Base-by-base conservation (phyloP, 306 rosid genomes). In the Quercus variabilis region DNA sequence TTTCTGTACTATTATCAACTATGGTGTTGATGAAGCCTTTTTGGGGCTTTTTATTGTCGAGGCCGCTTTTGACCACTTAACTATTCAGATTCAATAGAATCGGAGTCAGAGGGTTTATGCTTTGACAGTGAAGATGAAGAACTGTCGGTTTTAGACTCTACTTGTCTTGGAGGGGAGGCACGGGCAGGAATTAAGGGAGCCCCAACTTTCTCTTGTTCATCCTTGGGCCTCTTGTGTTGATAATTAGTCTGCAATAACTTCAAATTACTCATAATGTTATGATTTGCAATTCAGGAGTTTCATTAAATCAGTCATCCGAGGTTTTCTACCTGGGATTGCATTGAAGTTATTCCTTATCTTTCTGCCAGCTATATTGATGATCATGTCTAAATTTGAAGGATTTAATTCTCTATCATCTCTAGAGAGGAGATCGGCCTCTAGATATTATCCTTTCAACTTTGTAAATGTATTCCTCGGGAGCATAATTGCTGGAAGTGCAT, bases 351-450 rank as follows among this genome's bases (percentile, higher is more conserved):
- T 93, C 83, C 96, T 96, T 75, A 96, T 91, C 78, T 91, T 96
- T 73, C 83, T 96, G 88, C 97, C 99, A 19, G 30, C 93, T 19
- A 93, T 96, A 85, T 88, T 96, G 96, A 96, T 96, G 99, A 90
- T 96, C 21, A 96, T 93, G 99, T 86, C 99, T 15, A 96, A 93
- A 86, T 90, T 93, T 73, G 99, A 96, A 88, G 99, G 94, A 63
- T 90, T 87, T 83, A 62, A 73, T 55, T 93, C 97, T 69, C 43
- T 76, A 31, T 95, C 99, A 65, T 85, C 96, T 76, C 91, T 95
- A 38, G 99, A 95, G 85, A 88, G 98, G 83, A 89, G 96, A 88
- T 83, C 97, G 33, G 98, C 99, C 63, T 88, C 97, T 74, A 87
- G 93, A 87, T 96, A 90, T 83, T 96, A 93, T 81, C 74, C 93